Conservation (phyloP, 495 filamentous ascomycete genomes). For the Hypoxylon crocopeplum region DNA sequence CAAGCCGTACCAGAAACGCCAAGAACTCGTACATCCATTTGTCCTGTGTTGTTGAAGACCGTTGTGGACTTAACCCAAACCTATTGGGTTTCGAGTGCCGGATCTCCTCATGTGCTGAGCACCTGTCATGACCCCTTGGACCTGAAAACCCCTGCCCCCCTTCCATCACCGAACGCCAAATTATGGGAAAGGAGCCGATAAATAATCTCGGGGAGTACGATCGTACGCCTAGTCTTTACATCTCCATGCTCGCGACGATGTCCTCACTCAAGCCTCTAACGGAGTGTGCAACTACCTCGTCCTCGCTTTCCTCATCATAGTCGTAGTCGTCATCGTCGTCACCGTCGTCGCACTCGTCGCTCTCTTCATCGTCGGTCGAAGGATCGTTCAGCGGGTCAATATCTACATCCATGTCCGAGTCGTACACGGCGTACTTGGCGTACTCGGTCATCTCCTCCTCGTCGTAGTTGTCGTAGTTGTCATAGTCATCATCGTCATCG, state of each 20-base stretch:
- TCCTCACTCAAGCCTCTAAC: constrained; percentile 77
- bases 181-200: background rate
- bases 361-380: constrained; percentile 37
- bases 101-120: background rate
- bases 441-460: constrained; percentile 48
- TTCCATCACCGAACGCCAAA: constrained; percentile 28
- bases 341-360: constrained; percentile 41
- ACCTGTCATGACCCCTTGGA: constrained; percentile 1
- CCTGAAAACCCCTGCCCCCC: background rate
- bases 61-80: background rate
- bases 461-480: constrained; percentile 41
- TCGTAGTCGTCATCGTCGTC: constrained; percentile 59
- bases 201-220: too few relatives aligned
- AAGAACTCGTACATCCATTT: constrained; percentile 20
- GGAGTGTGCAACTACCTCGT: constrained; percentile 55
- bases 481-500: constrained; percentile 55
- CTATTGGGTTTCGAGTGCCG: background rate
- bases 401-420: constrained; percentile 59
- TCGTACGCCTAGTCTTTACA: constrained; percentile 43
- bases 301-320: constrained; percentile 56
- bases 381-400: constrained; percentile 58
- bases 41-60: constrained; percentile 25
- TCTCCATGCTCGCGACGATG: constrained; percentile 74
- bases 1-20: constrained; percentile 16
- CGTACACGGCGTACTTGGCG: too few relatives aligned